These are phyloP conservation scores for Beauveria scarabaeidicola DNA, from an alignment of 2,329 filamentous ascomycete species.

Conservation along the genomic window DNA sequence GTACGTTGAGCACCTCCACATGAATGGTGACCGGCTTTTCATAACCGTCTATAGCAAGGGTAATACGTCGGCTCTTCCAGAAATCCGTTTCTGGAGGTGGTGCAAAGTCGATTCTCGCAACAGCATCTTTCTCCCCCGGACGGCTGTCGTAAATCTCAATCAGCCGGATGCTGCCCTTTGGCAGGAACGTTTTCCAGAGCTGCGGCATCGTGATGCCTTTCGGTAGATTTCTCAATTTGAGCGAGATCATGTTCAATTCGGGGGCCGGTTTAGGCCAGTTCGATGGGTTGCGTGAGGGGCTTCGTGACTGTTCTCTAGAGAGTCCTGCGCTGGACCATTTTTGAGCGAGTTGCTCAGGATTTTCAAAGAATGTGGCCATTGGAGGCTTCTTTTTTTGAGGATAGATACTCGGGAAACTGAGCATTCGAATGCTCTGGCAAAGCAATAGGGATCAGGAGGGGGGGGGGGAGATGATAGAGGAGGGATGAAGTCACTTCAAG, in stretches of 20 bases:
- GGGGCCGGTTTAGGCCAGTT: neutral
- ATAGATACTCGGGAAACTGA: neutral
- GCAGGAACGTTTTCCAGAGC: constrained; percentile 44
- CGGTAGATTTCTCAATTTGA: constrained; percentile 28
- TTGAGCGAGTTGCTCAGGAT: neutral
- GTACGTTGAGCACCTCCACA: neutral
- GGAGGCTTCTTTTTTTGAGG: neutral
- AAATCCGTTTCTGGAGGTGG: constrained; percentile 46
- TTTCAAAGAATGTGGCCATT: neutral
- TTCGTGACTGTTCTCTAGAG: neutral
- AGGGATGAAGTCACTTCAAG: neutral
- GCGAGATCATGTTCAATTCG: neutral
- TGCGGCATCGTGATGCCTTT: constrained; percentile 28
- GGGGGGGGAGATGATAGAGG: neutral
- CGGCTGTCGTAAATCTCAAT: constrained; percentile 48
- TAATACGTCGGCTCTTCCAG: constrained; percentile 28
- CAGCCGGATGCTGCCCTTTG: constrained; percentile 42
- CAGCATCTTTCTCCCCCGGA: constrained; percentile 22
- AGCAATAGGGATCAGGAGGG: neutral
- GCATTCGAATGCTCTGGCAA: neutral
- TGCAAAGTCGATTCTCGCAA: constrained; percentile 42
- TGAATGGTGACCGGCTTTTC: neutral
- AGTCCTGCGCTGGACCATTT: neutral
- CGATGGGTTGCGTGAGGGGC: neutral
- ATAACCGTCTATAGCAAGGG: neutral